Conservation (phyloP, 2,329 filamentous ascomycete species). For the Beauveria medogensis region DNA sequence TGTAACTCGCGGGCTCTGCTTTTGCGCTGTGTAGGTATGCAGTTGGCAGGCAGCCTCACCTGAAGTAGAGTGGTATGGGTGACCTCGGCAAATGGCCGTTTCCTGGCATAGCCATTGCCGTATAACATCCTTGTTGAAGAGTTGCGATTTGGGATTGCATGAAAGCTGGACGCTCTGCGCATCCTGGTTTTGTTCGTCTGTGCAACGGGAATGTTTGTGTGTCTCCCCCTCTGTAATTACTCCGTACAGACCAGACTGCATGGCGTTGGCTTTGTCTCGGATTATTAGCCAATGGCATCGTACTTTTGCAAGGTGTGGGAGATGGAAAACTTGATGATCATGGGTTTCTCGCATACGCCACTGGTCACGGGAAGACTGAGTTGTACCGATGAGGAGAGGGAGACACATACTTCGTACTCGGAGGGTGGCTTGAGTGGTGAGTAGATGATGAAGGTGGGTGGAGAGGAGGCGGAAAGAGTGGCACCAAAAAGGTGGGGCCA, state of each 20-base stretch:
- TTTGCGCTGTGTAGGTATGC: neutral
- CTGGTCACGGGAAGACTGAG: neutral
- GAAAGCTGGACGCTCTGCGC: neutral
- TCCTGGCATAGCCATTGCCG: no score
- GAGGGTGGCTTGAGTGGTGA: no score
- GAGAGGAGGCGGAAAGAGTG: no score
- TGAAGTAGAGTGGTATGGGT: no score
- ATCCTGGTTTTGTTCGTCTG: neutral
- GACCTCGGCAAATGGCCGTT: no score
- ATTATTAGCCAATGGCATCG: neutral
- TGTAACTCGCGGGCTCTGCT: neutral
- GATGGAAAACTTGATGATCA: neutral
- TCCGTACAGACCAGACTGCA: neutral
- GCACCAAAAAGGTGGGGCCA: neutral
- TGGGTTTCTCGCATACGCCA: neutral
- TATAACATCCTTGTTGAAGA: no score
- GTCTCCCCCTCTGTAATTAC: neutral
- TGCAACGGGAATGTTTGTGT: neutral
- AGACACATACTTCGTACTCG: neutral
- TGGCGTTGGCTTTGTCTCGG: neutral
- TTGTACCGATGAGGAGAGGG: neutral
- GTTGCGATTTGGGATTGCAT: no score
- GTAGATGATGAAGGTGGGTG: no score
- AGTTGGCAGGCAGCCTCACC: neutral
- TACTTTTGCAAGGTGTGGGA: neutral